Evolutionary conservation across 768 basidiomycete genomes (phyloP).

Genomic region (Naganishia kalamii): DNA sequence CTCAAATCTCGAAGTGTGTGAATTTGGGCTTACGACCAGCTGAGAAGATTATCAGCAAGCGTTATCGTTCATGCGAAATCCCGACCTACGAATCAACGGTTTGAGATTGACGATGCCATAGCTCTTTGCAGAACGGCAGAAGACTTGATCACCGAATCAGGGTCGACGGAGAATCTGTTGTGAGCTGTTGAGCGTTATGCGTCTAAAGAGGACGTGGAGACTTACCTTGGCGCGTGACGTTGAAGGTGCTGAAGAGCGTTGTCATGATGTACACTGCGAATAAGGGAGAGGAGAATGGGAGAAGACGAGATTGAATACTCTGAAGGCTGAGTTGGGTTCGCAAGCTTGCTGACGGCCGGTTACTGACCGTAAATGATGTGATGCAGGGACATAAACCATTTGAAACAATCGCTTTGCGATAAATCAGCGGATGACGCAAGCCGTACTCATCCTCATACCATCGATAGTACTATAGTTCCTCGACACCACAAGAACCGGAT

Average conservation of each 20-base stretch:
- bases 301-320: too few species aligned
- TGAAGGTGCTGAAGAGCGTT: conserved; percentile 36
- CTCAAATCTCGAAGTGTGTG: too few species aligned
- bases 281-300: not conserved
- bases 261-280: not conserved
- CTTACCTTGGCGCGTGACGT: conserved; percentile 33
- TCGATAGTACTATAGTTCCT: too few species aligned
- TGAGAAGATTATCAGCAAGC: not conserved
- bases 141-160: conserved; percentile 16
- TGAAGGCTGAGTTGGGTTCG: not conserved
- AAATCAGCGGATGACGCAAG: not conserved
- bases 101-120: conserved; percentile 91
- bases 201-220: not conserved
- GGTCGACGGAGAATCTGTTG: too few species aligned
- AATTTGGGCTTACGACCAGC: conserved; percentile 16
- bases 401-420: too few species aligned
- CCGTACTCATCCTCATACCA: too few species aligned
- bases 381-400: too few species aligned
- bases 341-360: not conserved
- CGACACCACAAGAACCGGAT: too few species aligned
- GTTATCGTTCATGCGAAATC: too few species aligned
- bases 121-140: not conserved
- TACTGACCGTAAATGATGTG: too few species aligned
- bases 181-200: too few species aligned
- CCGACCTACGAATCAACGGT: conserved; percentile 83